Evolutionary conservation across 805 yeast species (phyloP).

Genomic region (Nakazawaea ernobii): DNA sequence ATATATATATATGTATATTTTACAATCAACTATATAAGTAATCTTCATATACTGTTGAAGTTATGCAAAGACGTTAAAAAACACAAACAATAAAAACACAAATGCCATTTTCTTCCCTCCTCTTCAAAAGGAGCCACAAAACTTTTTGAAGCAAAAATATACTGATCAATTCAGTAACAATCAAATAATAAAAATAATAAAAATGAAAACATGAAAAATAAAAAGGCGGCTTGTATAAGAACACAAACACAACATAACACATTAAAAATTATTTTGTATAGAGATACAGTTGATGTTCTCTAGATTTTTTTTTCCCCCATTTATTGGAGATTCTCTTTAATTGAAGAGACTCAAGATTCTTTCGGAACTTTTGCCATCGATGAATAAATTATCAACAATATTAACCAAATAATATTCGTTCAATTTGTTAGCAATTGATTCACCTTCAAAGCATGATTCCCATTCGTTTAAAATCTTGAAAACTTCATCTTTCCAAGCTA

Average conservation of each 20-base stretch:
- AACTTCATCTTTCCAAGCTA: slow-evolving; percentile 97
- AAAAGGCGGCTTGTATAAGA: neutral
- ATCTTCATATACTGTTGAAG: slow-evolving; percentile 11
- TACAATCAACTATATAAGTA: slow-evolving; percentile 6
- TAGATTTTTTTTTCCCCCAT: neutral
- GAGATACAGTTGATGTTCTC: slow-evolving; percentile 10
- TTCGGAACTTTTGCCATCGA: slow-evolving; percentile 37
- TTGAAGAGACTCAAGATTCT: slow-evolving; percentile 53
- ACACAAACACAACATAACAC: neutral
- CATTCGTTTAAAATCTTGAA: slow-evolving; percentile 80
- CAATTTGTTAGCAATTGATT: slow-evolving; percentile 38
- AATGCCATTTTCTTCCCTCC: neutral
- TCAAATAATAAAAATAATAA: neutral
- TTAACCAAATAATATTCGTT: slow-evolving; percentile 71
- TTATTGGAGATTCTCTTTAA: neutral
- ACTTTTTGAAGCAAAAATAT: neutral
- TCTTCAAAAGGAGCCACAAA: neutral
- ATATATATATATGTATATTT: too few relatives aligned
- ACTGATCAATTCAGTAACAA: neutral
- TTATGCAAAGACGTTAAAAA: slow-evolving; percentile 9
- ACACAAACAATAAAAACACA: neutral
- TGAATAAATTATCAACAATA: slow-evolving; percentile 83
- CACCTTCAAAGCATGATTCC: slow-evolving; percentile 45
- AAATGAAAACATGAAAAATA: neutral
- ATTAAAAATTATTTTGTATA: neutral